These are phyloP conservation scores for Persicaria tinctoria DNA, from an alignment of 148 eudicot genomes.

Conservation along the genomic window DNA sequence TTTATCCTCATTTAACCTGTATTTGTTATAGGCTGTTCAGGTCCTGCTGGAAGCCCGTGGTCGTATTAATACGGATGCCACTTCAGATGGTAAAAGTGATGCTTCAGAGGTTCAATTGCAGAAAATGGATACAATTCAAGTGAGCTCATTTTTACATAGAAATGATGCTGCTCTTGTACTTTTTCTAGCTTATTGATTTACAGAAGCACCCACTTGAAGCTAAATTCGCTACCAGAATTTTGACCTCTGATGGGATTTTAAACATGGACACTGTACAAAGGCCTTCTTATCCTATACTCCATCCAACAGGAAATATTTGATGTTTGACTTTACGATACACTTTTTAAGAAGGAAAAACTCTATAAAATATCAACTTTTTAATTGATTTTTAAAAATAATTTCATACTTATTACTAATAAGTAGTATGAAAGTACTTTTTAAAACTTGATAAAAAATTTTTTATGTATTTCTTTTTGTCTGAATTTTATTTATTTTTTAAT, in stretches of 20 bases:
- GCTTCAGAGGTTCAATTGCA: constrained; percentile 18
- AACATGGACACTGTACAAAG: too few relatives aligned
- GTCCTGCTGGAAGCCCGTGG: constrained; percentile 61
- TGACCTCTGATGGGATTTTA: background rate
- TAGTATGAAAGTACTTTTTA: too few relatives aligned
- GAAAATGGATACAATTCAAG: constrained; percentile 77
- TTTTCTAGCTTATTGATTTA: background rate
- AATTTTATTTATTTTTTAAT: too few relatives aligned
- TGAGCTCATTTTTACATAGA: constrained; percentile 26
- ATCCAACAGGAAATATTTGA: too few relatives aligned
- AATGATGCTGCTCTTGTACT: background rate
- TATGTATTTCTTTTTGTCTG: too few relatives aligned
- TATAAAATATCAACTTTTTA: too few relatives aligned
- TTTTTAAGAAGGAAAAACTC: too few relatives aligned
- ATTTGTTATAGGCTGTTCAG: constrained; percentile 65
- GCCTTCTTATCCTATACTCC: too few relatives aligned
- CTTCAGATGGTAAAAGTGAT: constrained; percentile 18
- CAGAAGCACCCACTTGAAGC: background rate
- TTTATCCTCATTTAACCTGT: background rate
- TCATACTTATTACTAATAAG: too few relatives aligned
- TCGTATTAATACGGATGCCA: constrained; percentile 31
- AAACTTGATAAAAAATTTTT: too few relatives aligned
- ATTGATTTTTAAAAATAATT: too few relatives aligned
- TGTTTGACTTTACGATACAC: too few relatives aligned
- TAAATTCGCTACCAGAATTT: background rate